Evolutionary conservation across 805 yeast species (phyloP).

Genomic region (Saturnispora bothae): DNA sequence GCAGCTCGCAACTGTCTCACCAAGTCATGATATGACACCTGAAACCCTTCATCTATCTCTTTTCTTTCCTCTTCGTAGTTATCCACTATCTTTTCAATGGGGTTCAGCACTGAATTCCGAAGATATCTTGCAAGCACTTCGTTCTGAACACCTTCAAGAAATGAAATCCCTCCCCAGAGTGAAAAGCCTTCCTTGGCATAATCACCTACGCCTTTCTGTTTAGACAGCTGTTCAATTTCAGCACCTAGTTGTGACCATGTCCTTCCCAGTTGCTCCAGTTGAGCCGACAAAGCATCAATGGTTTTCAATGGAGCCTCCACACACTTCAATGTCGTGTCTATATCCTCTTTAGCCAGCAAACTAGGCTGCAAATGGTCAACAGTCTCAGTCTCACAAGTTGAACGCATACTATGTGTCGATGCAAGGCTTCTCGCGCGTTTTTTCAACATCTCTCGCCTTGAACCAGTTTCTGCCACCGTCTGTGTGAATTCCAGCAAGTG

Average conservation of each 20-base stretch:
- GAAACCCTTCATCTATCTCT: constrained; percentile 43
- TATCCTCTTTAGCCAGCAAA: constrained; percentile 35
- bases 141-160: constrained; percentile 66
- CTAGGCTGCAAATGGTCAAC: constrained; percentile 42
- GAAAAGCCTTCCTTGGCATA: constrained; percentile 49
- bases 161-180: constrained; percentile 69
- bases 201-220: constrained; percentile 49
- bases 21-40: constrained; percentile 40
- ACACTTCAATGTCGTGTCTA: constrained; percentile 36
- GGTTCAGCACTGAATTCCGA: constrained; percentile 42
- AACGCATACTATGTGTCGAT: constrained; percentile 37
- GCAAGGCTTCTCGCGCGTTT: constrained; percentile 18
- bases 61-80: constrained; percentile 35
- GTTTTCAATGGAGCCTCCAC: constrained; percentile 39
- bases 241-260: constrained; percentile 66
- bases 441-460: neutral
- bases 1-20: constrained; percentile 43
- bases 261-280: constrained; percentile 37
- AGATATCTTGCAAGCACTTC: constrained; percentile 54
- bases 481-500: constrained; percentile 5
- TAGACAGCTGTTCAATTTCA: constrained; percentile 55
- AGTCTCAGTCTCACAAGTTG: constrained; percentile 43
- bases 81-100: constrained; percentile 36
- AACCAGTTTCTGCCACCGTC: constrained; percentile 1
- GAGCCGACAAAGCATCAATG: constrained; percentile 35